Conservation (phyloP, 768 basidiomycete genomes). For the Exsudoporus frostii region DNA sequence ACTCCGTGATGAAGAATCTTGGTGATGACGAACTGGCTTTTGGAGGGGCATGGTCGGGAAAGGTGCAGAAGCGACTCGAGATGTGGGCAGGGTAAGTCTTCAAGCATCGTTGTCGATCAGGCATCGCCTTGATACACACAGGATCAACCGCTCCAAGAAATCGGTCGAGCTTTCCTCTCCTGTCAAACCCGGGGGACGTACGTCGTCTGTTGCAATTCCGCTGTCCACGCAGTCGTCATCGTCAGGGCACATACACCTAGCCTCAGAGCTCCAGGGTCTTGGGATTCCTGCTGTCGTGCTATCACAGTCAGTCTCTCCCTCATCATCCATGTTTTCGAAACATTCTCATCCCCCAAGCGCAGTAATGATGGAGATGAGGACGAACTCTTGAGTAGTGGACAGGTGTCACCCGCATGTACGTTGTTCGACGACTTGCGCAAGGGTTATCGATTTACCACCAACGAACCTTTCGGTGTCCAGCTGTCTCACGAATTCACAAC, state of each 20-base stretch:
- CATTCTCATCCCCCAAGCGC: neutral
- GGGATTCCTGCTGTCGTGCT: slow-evolving; percentile 40
- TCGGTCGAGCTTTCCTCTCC: slow-evolving; percentile 27
- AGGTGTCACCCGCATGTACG: slow-evolving; percentile 68
- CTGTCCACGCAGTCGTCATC: slow-evolving; percentile 36
- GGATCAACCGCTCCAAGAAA: slow-evolving; percentile 35
- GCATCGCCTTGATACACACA: slow-evolving; percentile 15
- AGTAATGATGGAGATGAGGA: slow-evolving; percentile 49
- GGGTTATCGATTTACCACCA: slow-evolving; percentile 5
- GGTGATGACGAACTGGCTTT: slow-evolving; percentile 32
- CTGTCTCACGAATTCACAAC: slow-evolving; percentile 22
- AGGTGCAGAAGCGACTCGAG: slow-evolving; percentile 46
- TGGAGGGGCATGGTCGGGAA: slow-evolving; percentile 39
- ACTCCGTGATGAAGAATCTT: slow-evolving; percentile 18
- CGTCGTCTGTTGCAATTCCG: slow-evolving; percentile 29
- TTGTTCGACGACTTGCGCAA: slow-evolving; percentile 10
- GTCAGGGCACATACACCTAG: slow-evolving; percentile 27
- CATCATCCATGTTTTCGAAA: neutral
- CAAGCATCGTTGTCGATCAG: neutral
- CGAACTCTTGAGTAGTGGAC: slow-evolving; percentile 74
- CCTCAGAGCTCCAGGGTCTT: slow-evolving; percentile 26
- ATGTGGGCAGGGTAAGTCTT: slow-evolving; percentile 45
- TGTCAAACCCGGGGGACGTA: slow-evolving; percentile 20
- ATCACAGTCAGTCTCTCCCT: slow-evolving; percentile 32
- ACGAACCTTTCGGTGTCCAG: slow-evolving; percentile 9